Evolutionary conservation across 345 rosid species (phyloP).

Genomic region (Trapa bicornis): DNA sequence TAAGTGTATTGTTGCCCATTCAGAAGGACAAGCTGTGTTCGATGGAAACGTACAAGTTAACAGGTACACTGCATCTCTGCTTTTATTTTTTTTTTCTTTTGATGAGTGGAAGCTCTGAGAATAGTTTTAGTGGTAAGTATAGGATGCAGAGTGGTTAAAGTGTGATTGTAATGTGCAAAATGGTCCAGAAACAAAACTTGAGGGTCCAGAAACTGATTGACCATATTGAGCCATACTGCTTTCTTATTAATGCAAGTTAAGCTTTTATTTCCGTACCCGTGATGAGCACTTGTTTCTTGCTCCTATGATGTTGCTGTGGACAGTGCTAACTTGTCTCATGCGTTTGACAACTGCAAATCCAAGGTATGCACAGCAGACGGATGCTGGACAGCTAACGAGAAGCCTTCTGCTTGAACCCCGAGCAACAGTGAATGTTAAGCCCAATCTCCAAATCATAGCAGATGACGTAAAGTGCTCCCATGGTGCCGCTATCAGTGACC

Average conservation of each 20-base stretch:
- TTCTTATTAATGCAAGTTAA: neutral
- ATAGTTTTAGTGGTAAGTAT: too few relatives aligned
- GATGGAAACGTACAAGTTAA: slow-evolving; percentile 85
- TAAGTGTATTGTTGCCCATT: slow-evolving; percentile 88
- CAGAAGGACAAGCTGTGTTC: slow-evolving; percentile 82
- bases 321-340: neutral
- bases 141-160: neutral
- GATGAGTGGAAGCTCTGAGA: neutral
- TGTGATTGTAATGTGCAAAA: neutral
- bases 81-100: neutral
- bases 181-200: neutral
- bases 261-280: neutral
- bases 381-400: slow-evolving; percentile 84
- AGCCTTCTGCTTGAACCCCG: slow-evolving; percentile 77
- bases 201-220: neutral
- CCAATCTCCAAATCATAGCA: slow-evolving; percentile 86
- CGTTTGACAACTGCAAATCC: neutral
- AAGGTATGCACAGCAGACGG: slow-evolving; percentile 85
- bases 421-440: slow-evolving; percentile 81
- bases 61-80: slow-evolving; percentile 30
- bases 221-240: neutral
- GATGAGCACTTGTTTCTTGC: neutral
- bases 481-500: slow-evolving; percentile 91
- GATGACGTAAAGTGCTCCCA: slow-evolving; percentile 92
- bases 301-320: neutral